Conservation (phyloP, 169 alveolate species). For the Plasmodium reichenowi region DNA sequence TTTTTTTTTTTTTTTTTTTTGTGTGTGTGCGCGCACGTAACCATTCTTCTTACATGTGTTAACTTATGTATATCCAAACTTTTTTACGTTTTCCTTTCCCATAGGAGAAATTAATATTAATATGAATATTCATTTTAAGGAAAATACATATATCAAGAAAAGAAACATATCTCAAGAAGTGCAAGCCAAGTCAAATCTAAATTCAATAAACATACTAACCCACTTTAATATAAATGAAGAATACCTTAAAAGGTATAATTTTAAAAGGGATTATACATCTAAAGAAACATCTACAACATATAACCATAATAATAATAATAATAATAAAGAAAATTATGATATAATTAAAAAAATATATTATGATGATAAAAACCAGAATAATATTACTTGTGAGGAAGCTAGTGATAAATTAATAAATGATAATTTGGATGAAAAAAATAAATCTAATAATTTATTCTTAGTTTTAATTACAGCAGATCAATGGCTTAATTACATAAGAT, state of each 20-base stretch:
- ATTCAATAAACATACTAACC: slow-evolving; percentile 40
- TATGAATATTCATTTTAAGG: slow-evolving; percentile 39
- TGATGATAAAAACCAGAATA: too few species aligned
- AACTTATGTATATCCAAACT: neutral
- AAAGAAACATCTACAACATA: neutral
- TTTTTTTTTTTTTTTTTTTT: neutral
- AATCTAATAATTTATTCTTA: slow-evolving; percentile 42
- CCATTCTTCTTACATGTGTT: neutral
- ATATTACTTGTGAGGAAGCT: too few species aligned
- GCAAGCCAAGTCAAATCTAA: slow-evolving; percentile 53
- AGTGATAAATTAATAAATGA: too few species aligned
- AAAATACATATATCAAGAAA: slow-evolving; percentile 18
- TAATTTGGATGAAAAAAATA: neutral
- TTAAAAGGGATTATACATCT: neutral
- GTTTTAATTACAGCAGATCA: slow-evolving; percentile 70
- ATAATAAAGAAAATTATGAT: neutral
- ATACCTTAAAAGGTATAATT: slow-evolving; percentile 8
- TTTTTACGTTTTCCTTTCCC: neutral
- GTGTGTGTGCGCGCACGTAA: neutral
- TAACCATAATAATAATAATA: neutral
- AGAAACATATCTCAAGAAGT: slow-evolving; percentile 59
- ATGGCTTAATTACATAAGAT: slow-evolving; percentile 56
- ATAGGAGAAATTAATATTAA: slow-evolving; percentile 58
- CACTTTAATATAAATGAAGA: slow-evolving; percentile 51
- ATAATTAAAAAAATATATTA: neutral